Conservation (phyloP, 2,329 filamentous ascomycete genomes). For the Colletotrichum chlorophyti region DNA sequence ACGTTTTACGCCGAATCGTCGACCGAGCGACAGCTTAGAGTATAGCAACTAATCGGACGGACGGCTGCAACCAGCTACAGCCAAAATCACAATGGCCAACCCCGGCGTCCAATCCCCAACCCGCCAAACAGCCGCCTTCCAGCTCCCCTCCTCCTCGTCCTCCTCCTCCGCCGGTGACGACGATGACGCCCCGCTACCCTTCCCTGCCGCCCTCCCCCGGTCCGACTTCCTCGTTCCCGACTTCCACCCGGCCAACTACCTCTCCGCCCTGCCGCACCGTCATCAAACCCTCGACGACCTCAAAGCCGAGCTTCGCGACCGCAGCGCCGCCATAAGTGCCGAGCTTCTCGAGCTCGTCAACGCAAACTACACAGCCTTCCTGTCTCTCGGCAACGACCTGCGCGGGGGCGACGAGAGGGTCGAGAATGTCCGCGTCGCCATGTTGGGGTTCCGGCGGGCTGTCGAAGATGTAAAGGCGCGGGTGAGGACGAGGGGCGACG, state of each 20-base stretch:
- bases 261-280: constrained; percentile 80
- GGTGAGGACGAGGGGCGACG: constrained; percentile 68
- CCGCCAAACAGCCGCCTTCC: constrained; percentile 40
- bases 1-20: constrained; percentile 11
- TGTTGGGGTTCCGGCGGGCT: constrained; percentile 85
- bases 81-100: constrained; percentile 32
- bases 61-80: constrained; percentile 28
- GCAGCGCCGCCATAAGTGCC: constrained; percentile 79
- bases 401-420: constrained; percentile 90
- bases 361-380: constrained; percentile 89
- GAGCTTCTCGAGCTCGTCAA: constrained; percentile 96
- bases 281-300: constrained; percentile 97
- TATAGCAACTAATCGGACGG: constrained; percentile 8
- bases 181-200: constrained; percentile 79
- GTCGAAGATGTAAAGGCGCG: constrained; percentile 75
- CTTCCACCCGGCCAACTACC: constrained; percentile 83
- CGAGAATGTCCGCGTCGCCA: constrained; percentile 85
- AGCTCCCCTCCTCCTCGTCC: constrained; percentile 48
- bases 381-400: constrained; percentile 81
- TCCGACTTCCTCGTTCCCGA: constrained; percentile 78
- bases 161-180: constrained; percentile 42
- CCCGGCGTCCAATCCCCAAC: constrained; percentile 31
- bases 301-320: constrained; percentile 81
- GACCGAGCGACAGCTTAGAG: constrained; percentile 30
- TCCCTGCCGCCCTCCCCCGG: constrained; percentile 84